These are phyloP conservation scores for Colletotrichum trifolii DNA, from an alignment of 2,329 filamentous ascomycete genomes.

Conservation along the genomic window DNA sequence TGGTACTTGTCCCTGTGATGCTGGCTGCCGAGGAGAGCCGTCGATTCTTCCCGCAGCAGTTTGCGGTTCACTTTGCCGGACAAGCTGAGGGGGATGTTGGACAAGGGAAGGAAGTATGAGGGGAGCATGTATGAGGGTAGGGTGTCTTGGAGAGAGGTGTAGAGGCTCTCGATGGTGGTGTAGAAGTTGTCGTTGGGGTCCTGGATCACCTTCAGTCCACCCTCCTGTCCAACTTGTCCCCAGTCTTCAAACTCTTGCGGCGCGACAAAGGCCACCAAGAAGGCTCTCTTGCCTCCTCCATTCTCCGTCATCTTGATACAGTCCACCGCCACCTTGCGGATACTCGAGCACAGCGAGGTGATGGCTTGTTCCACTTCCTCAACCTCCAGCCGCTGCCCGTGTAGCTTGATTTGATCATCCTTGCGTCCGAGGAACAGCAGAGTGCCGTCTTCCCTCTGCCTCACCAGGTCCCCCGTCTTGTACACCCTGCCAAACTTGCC, in stretches of 20 bases:
- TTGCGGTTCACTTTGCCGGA: conserved; percentile 34
- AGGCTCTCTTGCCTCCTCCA: background rate
- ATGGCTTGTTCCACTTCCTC: conserved; percentile 17
- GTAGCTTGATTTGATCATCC: conserved; percentile 38
- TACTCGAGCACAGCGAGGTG: background rate
- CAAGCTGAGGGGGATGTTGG: conserved; percentile 28
- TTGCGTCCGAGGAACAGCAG: conserved; percentile 30
- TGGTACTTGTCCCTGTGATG: background rate
- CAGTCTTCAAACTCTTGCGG: background rate
- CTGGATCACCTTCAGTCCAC: background rate
- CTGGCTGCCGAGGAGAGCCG: background rate
- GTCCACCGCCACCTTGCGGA: background rate
- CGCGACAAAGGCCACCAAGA: background rate
- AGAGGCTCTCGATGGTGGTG: background rate
- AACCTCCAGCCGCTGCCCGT: conserved; percentile 15
- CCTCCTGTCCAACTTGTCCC: background rate
- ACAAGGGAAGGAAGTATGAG: conserved; percentile 26
- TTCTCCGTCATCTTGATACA: background rate
- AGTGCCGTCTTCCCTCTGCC: conserved; percentile 4
- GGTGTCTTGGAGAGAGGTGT: background rate
- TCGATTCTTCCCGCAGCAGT: conserved; percentile 25
- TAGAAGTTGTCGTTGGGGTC: background rate
- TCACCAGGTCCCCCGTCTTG: conserved; percentile 22
- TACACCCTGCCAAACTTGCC: conserved; percentile 5
- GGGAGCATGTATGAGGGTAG: conserved; percentile 41